These are phyloP conservation scores for Excoecaria cochinchinensis DNA, from an alignment of 345 rosid species.

Conservation along the genomic window DNA sequence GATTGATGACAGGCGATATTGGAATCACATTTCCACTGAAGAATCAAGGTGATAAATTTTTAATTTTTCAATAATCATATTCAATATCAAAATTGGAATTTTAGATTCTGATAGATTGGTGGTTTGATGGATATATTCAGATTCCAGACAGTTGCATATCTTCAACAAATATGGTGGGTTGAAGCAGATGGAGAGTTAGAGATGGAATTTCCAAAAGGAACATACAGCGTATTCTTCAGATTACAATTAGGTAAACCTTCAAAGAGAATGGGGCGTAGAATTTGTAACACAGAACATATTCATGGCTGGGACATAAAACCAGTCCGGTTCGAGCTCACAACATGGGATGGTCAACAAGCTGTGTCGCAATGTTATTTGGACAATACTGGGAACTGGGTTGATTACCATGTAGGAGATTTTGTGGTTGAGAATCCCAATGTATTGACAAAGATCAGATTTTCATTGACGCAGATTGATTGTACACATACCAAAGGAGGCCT, in stretches of 20 bases:
- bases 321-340: conserved; percentile 18
- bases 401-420: conserved; percentile 22
- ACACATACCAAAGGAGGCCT: conserved; percentile 32
- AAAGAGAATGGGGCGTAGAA: conserved; percentile 24
- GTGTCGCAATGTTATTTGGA: conserved; percentile 13
- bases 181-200: conserved; percentile 27
- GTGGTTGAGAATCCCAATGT: conserved; percentile 3
- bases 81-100: not conserved
- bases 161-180: conserved; percentile 29
- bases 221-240: conserved; percentile 27
- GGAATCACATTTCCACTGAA: conserved; percentile 54
- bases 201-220: conserved; percentile 23
- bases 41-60: conserved; percentile 55
- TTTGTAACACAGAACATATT: conserved; percentile 12
- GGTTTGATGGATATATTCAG: conserved; percentile 1
- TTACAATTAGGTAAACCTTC: conserved; percentile 22
- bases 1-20: conserved; percentile 73
- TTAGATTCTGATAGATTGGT: not conserved
- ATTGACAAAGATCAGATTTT: conserved; percentile 16
- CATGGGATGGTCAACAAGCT: conserved; percentile 20
- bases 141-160: conserved; percentile 24
- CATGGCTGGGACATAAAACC: conserved; percentile 32
- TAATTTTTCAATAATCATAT: too few relatives aligned
- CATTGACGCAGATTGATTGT: conserved; percentile 28
- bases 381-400: conserved; percentile 17